Percentiles rank a stretch among this genome's conserved stretches.
These are phyloP conservation scores for Phlyctochytrium arcticum DNA, from an alignment of 192 early-diverging fungal genomes.

Conservation along the genomic window DNA sequence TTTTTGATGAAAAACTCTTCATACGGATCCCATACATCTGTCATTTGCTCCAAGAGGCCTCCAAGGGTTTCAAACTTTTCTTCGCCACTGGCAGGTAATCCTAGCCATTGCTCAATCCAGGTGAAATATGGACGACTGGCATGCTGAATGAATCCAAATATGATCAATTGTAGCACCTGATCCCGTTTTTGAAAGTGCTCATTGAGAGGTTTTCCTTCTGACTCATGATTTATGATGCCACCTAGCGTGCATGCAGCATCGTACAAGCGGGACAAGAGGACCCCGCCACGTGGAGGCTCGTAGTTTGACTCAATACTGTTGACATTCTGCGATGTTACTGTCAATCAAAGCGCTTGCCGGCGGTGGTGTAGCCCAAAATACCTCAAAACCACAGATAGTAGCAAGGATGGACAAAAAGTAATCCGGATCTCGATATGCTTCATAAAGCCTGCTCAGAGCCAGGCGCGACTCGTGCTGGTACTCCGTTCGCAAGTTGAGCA, in stretches of 20 bases:
- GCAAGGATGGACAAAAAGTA: no score
- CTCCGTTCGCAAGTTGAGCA: no score
- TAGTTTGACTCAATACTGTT: background rate
- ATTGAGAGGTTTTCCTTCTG: background rate
- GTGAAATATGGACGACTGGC: constrained; percentile 16
- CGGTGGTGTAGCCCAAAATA: no score
- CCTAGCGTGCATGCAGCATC: constrained; percentile 7
- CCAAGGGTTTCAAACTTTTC: background rate
- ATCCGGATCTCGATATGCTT: no score
- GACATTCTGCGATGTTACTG: no score
- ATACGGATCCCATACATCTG: constrained; percentile 21
- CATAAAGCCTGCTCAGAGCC: no score
- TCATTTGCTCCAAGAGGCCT: constrained; percentile 7
- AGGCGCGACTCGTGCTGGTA: no score
- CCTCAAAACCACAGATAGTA: no score
- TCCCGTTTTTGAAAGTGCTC: background rate
- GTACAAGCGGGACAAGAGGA: constrained; percentile 17
- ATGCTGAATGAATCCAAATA: constrained; percentile 1
- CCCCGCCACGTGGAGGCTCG: constrained; percentile 3
- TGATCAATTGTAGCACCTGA: background rate
- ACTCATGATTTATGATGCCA: no score
- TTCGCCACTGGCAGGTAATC: background rate
- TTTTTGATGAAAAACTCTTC: constrained; percentile 13
- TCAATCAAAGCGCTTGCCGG: no score
- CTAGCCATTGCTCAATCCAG: constrained; percentile 19